Conservation (phyloP, 345 rosid genomes). For the Firmiana major region DNA sequence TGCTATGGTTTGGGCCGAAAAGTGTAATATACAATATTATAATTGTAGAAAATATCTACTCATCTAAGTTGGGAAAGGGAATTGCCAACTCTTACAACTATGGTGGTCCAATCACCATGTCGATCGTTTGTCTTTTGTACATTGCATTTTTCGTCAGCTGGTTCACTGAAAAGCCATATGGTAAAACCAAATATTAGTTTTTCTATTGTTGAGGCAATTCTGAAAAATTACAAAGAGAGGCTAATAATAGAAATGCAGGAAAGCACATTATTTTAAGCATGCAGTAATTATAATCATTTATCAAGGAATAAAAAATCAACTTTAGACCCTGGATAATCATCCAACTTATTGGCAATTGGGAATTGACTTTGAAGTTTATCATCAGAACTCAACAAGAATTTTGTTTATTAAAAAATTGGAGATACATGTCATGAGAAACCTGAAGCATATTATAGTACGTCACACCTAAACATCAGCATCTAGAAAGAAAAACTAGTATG, state of each 20-base stretch:
- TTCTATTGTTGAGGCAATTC: neutral
- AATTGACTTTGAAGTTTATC: neutral
- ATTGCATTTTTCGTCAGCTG: slow-evolving; percentile 51
- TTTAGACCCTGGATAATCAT: neutral
- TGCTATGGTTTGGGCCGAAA: neutral
- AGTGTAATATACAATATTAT: no score
- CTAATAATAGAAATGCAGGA: neutral
- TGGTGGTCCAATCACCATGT: slow-evolving; percentile 60
- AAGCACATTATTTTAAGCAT: neutral
- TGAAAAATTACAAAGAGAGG: neutral
- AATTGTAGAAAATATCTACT: neutral
- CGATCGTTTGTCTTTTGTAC: slow-evolving; percentile 33
- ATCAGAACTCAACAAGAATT: neutral
- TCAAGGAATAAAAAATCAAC: neutral
- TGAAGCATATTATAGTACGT: neutral
- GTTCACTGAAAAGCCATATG: slow-evolving; percentile 57
- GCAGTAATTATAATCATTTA: neutral
- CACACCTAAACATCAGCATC: neutral
- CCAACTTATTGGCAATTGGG: neutral
- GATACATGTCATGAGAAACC: neutral
- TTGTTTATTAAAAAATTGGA: neutral
- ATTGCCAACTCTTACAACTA: slow-evolving; percentile 48
- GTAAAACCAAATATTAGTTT: slow-evolving; percentile 8
- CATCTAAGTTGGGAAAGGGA: neutral
- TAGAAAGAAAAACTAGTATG: neutral